phyloP scores from a whole-genome alignment of 2,329 filamentous ascomycete species.

The Trichoderma koningii region DNA sequence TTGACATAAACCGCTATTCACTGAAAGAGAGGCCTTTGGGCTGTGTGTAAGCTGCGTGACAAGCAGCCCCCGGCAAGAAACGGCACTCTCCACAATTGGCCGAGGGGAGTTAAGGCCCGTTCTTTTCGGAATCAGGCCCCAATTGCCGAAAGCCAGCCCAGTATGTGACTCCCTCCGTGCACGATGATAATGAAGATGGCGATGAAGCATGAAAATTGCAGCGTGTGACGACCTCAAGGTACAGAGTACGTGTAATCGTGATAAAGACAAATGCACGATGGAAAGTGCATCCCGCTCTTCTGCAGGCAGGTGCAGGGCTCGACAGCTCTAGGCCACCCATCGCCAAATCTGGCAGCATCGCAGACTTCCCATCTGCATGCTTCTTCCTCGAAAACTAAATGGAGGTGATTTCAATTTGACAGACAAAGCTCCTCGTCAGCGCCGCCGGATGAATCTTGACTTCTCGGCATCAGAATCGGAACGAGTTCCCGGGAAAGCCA shows the following conservation, averaged over 20 bases:
- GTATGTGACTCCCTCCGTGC: not conserved
- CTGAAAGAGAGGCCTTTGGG: too few relatives aligned
- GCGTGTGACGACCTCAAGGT: not conserved
- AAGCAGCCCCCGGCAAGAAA: not conserved
- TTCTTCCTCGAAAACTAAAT: not conserved
- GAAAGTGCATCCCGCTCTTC: not conserved
- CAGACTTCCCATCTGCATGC: too few relatives aligned
- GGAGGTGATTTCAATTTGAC: not conserved
- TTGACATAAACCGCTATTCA: too few relatives aligned
- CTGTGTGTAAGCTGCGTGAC: not conserved
- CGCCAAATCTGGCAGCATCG: too few relatives aligned
- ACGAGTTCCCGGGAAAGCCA: slow-evolving; percentile 12
- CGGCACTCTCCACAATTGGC: slow-evolving; percentile 8
- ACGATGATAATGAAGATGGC: not conserved
- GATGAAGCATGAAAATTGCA: not conserved
- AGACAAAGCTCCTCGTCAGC: not conserved
- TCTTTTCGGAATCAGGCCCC: not conserved
- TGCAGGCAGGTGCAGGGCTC: not conserved
- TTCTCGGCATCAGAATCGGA: not conserved
- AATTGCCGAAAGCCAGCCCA: not conserved
- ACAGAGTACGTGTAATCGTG: not conserved
- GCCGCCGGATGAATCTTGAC: slow-evolving; percentile 21
- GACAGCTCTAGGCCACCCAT: not conserved
- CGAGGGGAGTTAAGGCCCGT: not conserved
- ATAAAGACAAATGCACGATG: not conserved